These are phyloP conservation scores for Triticum urartu DNA, from an alignment of 176 grass and related monocot species.

Conservation along the genomic window DNA sequence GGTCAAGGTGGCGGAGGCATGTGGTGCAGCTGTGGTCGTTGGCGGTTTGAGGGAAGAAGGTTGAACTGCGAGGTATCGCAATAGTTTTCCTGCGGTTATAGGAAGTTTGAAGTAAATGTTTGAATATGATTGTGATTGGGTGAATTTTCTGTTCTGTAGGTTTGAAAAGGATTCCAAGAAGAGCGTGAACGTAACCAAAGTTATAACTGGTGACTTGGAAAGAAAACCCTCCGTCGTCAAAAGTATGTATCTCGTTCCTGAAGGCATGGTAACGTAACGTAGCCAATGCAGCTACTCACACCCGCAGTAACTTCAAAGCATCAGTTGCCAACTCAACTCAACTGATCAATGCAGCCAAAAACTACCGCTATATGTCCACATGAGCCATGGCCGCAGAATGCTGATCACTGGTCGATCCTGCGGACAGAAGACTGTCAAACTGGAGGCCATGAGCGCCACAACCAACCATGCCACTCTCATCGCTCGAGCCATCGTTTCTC, in stretches of 20 bases:
- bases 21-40: too few species aligned
- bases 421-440: neutral
- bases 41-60: too few species aligned
- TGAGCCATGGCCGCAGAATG: neutral
- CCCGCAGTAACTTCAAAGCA: conserved; percentile 36
- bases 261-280: conserved; percentile 27
- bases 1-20: too few species aligned
- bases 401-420: neutral
- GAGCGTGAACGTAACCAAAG: neutral
- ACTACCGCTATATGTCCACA: neutral
- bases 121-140: accelerated
- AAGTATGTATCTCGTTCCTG: neutral
- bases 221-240: neutral
- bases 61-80: neutral
- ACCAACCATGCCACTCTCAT: neutral
- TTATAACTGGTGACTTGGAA: neutral
- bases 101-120: neutral
- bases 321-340: neutral
- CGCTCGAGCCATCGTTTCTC: neutral
- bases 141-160: neutral
- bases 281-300: conserved; percentile 13
- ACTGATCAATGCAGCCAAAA: too few species aligned
- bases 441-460: conserved; percentile 13
- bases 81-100: neutral
- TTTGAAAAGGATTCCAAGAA: neutral